phyloP scores from a whole-genome alignment of 2,329 filamentous ascomycete genomes.

The Teratosphaeriaceae sp. region DNA sequence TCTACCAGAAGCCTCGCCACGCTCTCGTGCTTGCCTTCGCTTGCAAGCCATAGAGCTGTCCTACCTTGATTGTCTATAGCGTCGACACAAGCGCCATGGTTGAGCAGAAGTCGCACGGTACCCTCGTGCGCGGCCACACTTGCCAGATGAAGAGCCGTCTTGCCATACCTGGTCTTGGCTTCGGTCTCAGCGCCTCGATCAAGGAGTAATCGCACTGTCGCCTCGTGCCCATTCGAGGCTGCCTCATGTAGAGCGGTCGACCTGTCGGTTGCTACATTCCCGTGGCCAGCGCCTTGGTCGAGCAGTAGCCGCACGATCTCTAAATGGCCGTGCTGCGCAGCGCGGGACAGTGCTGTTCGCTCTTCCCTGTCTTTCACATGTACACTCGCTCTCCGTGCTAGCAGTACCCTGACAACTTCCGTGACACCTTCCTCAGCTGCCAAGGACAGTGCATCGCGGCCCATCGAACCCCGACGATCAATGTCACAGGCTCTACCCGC shows the following conservation, averaged over 20 bases:
- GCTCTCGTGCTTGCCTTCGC: not conserved
- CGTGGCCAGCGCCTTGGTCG: constrained; percentile 3
- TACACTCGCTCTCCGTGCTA: constrained; percentile 17
- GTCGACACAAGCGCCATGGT: constrained; percentile 7
- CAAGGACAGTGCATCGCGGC: constrained; percentile 5
- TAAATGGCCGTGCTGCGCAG: constrained; percentile 5
- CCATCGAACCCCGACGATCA: not conserved
- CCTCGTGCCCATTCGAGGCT: not conserved
- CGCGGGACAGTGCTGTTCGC: not conserved
- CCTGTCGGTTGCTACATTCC: constrained; percentile 1
- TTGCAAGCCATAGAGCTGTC: not conserved
- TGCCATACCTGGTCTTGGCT: constrained; percentile 8
- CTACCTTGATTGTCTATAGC: not conserved
- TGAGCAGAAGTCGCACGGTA: constrained; percentile 16
- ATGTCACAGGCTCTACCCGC: not conserved
- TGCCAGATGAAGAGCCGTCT: constrained; percentile 13
- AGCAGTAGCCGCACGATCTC: constrained; percentile 6
- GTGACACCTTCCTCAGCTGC: constrained; percentile 3
- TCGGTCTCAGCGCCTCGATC: constrained; percentile 14
- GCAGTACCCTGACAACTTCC: constrained; percentile 13
- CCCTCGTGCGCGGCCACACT: constrained; percentile 11
- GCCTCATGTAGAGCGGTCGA: not conserved
- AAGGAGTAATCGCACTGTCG: constrained; percentile 5
- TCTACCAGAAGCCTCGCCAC: constrained; percentile 5
- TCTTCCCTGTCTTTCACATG: constrained; percentile 9